Evolutionary conservation across 305 asterid species (phyloP).

Genomic region (Lippia alba): DNA sequence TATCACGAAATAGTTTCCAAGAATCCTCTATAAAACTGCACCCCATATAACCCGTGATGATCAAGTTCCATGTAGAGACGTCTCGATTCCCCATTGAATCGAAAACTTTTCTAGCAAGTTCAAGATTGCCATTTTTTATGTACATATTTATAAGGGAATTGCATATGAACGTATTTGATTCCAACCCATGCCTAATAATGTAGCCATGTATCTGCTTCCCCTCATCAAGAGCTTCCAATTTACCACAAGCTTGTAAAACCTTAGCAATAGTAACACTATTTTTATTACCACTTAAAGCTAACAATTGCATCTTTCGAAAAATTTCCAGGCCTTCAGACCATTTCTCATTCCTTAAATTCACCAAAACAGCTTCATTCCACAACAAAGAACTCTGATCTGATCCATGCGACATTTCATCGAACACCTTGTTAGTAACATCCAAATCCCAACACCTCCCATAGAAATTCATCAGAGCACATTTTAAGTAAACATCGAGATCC

Average conservation of each 20-base stretch:
- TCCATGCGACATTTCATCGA: constrained; percentile 17
- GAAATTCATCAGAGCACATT: constrained; percentile 38
- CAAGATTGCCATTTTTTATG: constrained; percentile 26
- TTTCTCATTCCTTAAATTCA: constrained; percentile 35
- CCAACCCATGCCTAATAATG: constrained; percentile 29
- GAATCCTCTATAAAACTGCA: constrained; percentile 31
- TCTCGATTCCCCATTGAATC: constrained; percentile 32
- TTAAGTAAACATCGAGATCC: constrained; percentile 24
- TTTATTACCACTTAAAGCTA: not conserved
- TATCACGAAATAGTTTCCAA: constrained; percentile 30
- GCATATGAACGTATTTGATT: constrained; percentile 33
- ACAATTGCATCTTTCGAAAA: constrained; percentile 29
- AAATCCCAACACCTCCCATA: constrained; percentile 37
- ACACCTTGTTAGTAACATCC: constrained; percentile 20
- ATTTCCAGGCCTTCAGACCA: constrained; percentile 31
- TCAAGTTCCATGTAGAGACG: constrained; percentile 36
- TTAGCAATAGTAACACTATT: constrained; percentile 25
- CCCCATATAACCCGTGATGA: constrained; percentile 30
- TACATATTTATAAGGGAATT: constrained; percentile 40
- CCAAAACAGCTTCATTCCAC: constrained; percentile 43
- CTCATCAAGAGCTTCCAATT: constrained; percentile 34
- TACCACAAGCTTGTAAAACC: constrained; percentile 42
- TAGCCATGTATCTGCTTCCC: constrained; percentile 41
- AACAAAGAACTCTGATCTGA: constrained; percentile 21
- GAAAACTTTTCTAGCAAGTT: constrained; percentile 28